Percentiles rank a stretch among this genome's conserved stretches.
phyloP scores from a whole-genome alignment of 2,329 filamentous ascomycete species.

The Hypoxylon sp. region DNA sequence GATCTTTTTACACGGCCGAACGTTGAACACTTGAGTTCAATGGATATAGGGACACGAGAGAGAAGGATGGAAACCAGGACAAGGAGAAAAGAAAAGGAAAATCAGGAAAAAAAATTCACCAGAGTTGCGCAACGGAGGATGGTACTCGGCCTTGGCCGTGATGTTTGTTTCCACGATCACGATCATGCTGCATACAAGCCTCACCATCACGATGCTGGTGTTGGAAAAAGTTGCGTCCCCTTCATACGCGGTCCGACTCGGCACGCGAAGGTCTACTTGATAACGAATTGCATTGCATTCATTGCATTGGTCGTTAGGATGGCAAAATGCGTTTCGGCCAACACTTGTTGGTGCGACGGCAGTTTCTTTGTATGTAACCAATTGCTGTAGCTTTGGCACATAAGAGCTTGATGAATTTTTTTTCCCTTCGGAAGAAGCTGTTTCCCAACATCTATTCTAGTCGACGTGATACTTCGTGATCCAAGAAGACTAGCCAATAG shows the following conservation, averaged over 20 bases:
- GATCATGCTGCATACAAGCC: neutral
- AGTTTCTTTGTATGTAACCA: neutral
- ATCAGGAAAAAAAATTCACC: neutral
- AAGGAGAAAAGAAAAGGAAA: neutral
- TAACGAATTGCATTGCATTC: neutral
- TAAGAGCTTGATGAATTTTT: neutral
- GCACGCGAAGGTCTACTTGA: neutral
- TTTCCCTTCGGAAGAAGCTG: too few species aligned
- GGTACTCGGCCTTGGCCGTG: neutral
- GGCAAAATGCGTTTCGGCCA: neutral
- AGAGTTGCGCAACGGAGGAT: neutral
- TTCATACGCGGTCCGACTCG: neutral
- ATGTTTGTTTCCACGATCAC: neutral
- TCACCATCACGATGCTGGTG: neutral
- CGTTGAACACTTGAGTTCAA: neutral
- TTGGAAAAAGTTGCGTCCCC: neutral
- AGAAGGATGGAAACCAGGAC: neutral
- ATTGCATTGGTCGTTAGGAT: neutral
- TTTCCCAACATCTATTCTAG: too few species aligned
- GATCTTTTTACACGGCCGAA: constrained; percentile 1
- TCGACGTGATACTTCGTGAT: too few species aligned
- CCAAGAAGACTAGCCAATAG: too few species aligned
- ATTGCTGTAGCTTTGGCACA: neutral
- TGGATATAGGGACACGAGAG: neutral
- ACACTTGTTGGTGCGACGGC: constrained; percentile 4